Conservation (phyloP, 2,329 filamentous ascomycete species). For the Hypoxylon sp. region DNA sequence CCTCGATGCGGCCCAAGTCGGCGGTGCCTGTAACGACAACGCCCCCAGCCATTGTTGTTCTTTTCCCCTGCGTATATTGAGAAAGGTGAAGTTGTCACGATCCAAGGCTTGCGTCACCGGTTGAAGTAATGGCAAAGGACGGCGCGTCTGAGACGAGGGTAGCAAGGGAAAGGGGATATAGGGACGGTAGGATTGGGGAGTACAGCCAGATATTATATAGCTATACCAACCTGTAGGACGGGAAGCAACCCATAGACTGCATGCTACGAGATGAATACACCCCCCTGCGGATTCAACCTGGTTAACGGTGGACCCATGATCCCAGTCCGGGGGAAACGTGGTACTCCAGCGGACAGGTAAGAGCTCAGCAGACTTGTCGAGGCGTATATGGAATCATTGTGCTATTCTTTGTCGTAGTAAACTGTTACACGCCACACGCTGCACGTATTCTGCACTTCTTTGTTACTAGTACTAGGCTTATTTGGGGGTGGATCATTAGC, state of each 20-base stretch:
- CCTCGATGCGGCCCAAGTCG: slow-evolving; percentile 74
- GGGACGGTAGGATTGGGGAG: slow-evolving; percentile 42
- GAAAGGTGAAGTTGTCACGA: slow-evolving; percentile 41
- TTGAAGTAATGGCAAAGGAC: slow-evolving; percentile 41
- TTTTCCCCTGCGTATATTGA: slow-evolving; percentile 36
- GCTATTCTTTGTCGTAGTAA: slow-evolving; percentile 37
- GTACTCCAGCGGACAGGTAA: slow-evolving; percentile 17
- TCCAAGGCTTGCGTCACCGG: slow-evolving; percentile 40
- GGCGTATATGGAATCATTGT: slow-evolving; percentile 8
- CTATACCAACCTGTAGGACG: slow-evolving; percentile 30
- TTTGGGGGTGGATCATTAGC: slow-evolving; percentile 36
- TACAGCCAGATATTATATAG: slow-evolving; percentile 50
- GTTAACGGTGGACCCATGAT: slow-evolving; percentile 30
- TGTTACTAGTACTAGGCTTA: slow-evolving; percentile 32
- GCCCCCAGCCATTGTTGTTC: slow-evolving; percentile 53
- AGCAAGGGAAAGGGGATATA: slow-evolving; percentile 33
- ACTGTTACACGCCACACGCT: slow-evolving; percentile 44
- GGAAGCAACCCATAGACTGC: slow-evolving; percentile 41
- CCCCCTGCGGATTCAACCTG: slow-evolving; percentile 33
- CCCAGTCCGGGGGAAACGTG: slow-evolving; percentile 40
- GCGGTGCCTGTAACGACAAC: slow-evolving; percentile 56
- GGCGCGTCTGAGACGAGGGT: slow-evolving; percentile 44
- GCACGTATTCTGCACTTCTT: slow-evolving; percentile 10
- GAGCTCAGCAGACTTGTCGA: slow-evolving; percentile 17
- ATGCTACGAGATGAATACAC: slow-evolving; percentile 35